Evolutionary conservation across 2,329 filamentous ascomycete species (phyloP).

Genomic region (Chalara sp.): DNA sequence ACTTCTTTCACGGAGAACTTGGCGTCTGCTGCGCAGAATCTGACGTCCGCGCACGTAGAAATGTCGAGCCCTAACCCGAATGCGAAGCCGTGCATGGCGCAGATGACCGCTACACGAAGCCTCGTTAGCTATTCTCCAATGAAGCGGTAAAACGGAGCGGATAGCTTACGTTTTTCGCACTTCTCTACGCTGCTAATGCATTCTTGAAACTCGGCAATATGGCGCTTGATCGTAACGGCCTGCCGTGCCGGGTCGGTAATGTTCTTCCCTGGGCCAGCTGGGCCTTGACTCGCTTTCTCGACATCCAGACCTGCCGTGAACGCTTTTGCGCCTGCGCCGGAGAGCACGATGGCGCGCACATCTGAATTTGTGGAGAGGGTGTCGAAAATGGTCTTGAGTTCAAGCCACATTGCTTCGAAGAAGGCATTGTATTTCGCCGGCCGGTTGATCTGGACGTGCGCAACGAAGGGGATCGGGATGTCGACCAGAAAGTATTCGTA

Average conservation of each 20-base stretch:
- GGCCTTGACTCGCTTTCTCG: constrained; percentile 53
- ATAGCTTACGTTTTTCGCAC: constrained; percentile 73
- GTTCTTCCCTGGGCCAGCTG: constrained; percentile 30
- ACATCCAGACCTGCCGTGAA: constrained; percentile 88
- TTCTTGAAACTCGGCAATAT: constrained; percentile 75
- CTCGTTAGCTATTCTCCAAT: neutral
- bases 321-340: constrained; percentile 72
- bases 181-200: constrained; percentile 70
- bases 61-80: constrained; percentile 76
- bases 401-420: constrained; percentile 76
- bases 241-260: constrained; percentile 55
- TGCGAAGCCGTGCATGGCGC: constrained; percentile 70
- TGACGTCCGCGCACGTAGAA: constrained; percentile 62
- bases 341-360: constrained; percentile 72
- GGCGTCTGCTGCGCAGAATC: constrained; percentile 53
- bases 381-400: constrained; percentile 66
- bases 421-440: constrained; percentile 86
- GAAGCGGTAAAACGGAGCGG: neutral
- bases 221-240: constrained; percentile 54
- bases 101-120: constrained; percentile 60
- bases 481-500: constrained; percentile 47
- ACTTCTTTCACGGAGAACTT: constrained; percentile 73
- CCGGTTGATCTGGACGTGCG: constrained; percentile 89
- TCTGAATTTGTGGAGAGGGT: constrained; percentile 64
- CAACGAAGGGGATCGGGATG: constrained; percentile 66